Conservation (phyloP, 495 filamentous ascomycete genomes). For the Aspergillus ellipticus region DNA sequence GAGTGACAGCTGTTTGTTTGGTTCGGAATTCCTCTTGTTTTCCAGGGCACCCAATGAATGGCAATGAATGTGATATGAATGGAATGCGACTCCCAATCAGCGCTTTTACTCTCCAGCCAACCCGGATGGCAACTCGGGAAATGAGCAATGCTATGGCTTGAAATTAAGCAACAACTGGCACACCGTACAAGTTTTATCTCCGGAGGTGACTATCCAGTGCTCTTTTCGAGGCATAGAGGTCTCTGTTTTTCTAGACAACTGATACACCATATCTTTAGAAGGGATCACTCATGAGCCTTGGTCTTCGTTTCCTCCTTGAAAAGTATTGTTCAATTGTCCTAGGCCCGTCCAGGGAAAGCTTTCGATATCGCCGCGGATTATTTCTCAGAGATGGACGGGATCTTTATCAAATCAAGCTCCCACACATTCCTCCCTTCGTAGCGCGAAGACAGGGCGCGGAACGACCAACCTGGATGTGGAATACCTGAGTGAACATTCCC, state of each 20-base stretch:
- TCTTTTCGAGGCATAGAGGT: too few relatives aligned
- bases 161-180: too few relatives aligned
- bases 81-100: background rate
- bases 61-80: background rate
- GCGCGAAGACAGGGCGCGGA: background rate
- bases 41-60: background rate
- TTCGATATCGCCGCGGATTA: too few relatives aligned
- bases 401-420: background rate
- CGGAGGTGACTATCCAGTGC: too few relatives aligned
- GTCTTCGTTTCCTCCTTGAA: too few relatives aligned
- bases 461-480: background rate
- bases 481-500: background rate
- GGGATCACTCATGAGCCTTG: too few relatives aligned
- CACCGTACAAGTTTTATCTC: too few relatives aligned
- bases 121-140: background rate
- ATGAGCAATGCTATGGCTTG: background rate
- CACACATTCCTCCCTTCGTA: constrained; percentile 6
- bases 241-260: too few relatives aligned
- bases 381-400: background rate
- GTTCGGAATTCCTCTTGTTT: background rate
- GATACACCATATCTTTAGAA: too few relatives aligned
- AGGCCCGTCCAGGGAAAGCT: too few relatives aligned
- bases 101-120: background rate
- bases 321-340: too few relatives aligned
- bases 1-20: background rate